Base-by-base conservation (phyloP, 306 rosid genomes). In the Vachellia pachyceras region DNA sequence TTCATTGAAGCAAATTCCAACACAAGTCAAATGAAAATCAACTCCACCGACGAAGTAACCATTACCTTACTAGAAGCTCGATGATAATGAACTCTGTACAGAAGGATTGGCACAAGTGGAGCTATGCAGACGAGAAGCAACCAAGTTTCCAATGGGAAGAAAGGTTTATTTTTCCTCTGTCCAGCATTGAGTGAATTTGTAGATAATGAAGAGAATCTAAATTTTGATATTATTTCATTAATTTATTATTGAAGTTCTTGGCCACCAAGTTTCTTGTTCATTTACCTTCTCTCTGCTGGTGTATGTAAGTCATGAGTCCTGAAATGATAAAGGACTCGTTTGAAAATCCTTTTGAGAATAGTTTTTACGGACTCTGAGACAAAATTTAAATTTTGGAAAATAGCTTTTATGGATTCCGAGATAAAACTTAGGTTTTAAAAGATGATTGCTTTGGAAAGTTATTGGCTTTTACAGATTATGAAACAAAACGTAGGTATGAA, bases 51-150 rank as follows among this genome's bases (percentile, higher is more conserved):
- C 42, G 70, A 69, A 47, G 7, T 79, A 36, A 81, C 82, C 4
- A 76, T 85, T 36, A 72, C 85, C 23, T 18, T 76, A 33, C 72
- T 84, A 52, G 82, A 84, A 41, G 84, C 84, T 6, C 36, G 85
- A 76, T 82, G 66, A 73, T 7, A 9, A 4, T 68, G 2, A 8
- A 66, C 46, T 68, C 14, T n/a, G 35, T 9, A 39, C 9, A 66
- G 9, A 12, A 29, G 40, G 40, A 29, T 61, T 29, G 64, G 39
- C 67, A 23, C 15, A 11, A 60, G 39, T 60, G 67, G 39, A 60
- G 39, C 67, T 60, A 36, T 7, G 20, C 4, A 65, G 20, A 18
- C 36, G 49, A 39, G 33, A 44, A 18, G 72, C 13, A 68, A 66
- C 50, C 35, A n/a, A 68, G 17, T 6, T 1, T 67, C 5, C 20